Evolutionary conservation across 2,329 filamentous ascomycete species (phyloP).

Genomic region (Chaetomium strumarium): DNA sequence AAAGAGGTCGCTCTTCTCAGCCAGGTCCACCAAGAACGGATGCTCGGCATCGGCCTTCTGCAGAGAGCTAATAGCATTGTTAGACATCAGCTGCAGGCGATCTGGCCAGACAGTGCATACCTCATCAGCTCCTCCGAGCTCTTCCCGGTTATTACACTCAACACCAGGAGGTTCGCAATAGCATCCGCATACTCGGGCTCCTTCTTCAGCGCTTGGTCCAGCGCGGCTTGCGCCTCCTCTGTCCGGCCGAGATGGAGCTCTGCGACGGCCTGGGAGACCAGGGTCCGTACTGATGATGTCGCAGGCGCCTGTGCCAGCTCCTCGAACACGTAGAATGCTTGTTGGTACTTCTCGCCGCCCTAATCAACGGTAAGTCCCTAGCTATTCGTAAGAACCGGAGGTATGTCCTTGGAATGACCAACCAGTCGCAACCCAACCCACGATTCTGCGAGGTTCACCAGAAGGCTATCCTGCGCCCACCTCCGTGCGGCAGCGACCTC

Average conservation of each 20-base stretch:
- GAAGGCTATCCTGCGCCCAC: conserved; percentile 90
- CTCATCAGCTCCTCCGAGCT: conserved; percentile 55
- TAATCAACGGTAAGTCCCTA: conserved; percentile 32
- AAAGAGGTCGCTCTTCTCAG: conserved; percentile 82
- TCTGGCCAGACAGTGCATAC: conserved; percentile 45
- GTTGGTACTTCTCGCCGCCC: conserved; percentile 94
- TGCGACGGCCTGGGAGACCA: conserved; percentile 83
- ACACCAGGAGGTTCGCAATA: conserved; percentile 75
- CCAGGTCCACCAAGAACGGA: conserved; percentile 64
- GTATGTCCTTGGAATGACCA: conserved; percentile 30
- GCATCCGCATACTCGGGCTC: conserved; percentile 66
- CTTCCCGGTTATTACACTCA: conserved; percentile 72
- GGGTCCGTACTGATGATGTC: conserved; percentile 66
- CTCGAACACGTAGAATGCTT: conserved; percentile 95
- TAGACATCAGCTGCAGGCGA: conserved; percentile 18
- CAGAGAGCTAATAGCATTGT: conserved; percentile 39
- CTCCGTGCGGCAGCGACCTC: conserved; percentile 80
- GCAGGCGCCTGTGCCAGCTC: conserved; percentile 85
- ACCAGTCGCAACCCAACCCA: conserved; percentile 90
- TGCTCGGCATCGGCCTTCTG: conserved; percentile 60
- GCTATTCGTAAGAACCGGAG: neutral
- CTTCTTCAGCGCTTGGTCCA: conserved; percentile 73
- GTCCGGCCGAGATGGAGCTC: conserved; percentile 85
- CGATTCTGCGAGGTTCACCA: conserved; percentile 91
- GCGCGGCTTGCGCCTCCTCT: conserved; percentile 80